Evolutionary conservation across 2,329 filamentous ascomycete species (phyloP).

Genomic region (Fonsecaea erecta): DNA sequence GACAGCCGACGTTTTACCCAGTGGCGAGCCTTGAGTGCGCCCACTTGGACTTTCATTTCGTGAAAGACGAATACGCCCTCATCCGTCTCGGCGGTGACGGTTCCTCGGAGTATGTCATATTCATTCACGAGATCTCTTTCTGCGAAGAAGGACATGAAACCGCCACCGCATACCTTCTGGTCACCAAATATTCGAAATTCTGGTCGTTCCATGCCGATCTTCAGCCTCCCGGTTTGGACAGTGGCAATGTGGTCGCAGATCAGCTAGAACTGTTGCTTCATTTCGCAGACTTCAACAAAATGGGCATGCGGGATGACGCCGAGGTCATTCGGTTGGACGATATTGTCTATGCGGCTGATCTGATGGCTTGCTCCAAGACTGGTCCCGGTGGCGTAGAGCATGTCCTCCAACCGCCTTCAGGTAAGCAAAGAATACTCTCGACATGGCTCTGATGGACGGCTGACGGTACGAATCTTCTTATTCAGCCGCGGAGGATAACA

Average conservation of each 20-base stretch:
- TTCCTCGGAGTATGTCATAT: constrained; percentile 20
- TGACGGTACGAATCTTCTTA: background rate
- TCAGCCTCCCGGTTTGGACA: background rate
- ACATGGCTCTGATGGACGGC: background rate
- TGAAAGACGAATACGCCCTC: constrained; percentile 19
- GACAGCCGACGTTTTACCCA: background rate
- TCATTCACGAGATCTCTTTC: constrained; percentile 26
- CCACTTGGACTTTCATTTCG: constrained; percentile 20
- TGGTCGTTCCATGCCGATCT: background rate
- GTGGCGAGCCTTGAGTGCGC: constrained; percentile 4
- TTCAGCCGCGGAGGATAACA: background rate
- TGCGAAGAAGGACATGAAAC: constrained; percentile 8
- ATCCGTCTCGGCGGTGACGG: constrained; percentile 6
- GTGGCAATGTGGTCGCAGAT: background rate
- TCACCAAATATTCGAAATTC: constrained; percentile 28
- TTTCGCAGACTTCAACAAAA: constrained; percentile 23
- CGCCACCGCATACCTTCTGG: constrained; percentile 7
- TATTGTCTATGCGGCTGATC: constrained; percentile 16
- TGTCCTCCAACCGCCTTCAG: constrained; percentile 13
- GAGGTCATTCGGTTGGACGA: constrained; percentile 19
- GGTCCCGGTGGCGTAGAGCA: background rate
- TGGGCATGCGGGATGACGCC: constrained; percentile 24
- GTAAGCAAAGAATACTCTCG: constrained; percentile 1
- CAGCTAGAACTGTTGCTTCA: constrained; percentile 24
- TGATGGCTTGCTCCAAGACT: background rate